Conservation (phyloP, 345 rosid genomes). For the Odontarrhena argentea region DNA sequence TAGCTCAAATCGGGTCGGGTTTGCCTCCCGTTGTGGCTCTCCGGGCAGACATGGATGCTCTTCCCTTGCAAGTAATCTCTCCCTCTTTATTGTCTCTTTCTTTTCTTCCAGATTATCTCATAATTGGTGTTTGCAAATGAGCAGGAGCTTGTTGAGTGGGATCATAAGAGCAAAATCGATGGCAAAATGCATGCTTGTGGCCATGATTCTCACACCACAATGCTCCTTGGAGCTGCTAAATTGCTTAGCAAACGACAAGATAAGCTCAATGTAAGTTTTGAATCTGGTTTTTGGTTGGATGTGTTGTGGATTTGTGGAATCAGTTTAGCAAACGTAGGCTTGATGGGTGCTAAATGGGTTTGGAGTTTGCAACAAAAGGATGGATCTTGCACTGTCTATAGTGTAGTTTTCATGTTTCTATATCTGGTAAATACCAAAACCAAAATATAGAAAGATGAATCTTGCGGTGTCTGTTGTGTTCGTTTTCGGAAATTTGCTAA, state of each 20-base stretch:
- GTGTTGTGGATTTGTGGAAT: constrained; percentile 7
- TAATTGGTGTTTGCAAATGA: too few species aligned
- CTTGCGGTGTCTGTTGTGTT: background rate
- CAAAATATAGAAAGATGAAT: background rate
- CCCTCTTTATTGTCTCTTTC: background rate
- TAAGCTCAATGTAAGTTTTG: constrained; percentile 57
- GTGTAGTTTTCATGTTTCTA: background rate
- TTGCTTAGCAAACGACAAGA: constrained; percentile 70
- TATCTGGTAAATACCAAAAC: too few species aligned
- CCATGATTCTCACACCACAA: constrained; percentile 80
- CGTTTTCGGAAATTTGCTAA: background rate
- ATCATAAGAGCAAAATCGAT: constrained; percentile 74
- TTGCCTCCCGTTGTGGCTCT: constrained; percentile 74
- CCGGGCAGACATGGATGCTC: constrained; percentile 90
- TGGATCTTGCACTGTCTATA: background rate
- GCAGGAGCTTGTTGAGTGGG: constrained; percentile 87
- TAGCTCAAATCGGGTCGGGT: constrained; percentile 74
- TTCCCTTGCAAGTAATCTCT: constrained; percentile 53
- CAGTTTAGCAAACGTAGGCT: background rate
- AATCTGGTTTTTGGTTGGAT: background rate
- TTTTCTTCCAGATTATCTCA: background rate
- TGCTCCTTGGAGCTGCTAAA: constrained; percentile 94
- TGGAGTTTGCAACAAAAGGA: background rate
- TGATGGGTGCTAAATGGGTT: background rate
- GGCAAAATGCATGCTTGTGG: constrained; percentile 93